A percentile compares a stretch with the other conserved stretches of the same genome.
Conservation (phyloP, 208 protist genomes). For the Trypanosoma grayi region DNA sequence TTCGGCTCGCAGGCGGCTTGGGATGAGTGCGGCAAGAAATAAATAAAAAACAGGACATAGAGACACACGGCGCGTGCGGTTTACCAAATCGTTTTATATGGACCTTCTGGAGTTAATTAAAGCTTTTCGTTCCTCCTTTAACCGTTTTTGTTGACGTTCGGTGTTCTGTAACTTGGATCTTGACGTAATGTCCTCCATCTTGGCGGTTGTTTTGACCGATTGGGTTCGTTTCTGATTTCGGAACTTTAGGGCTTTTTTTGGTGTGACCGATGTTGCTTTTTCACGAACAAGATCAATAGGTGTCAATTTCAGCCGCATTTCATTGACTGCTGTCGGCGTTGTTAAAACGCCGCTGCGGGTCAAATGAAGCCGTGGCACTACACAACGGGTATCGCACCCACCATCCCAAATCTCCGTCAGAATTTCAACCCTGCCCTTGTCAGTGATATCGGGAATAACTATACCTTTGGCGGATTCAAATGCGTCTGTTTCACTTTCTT, state of each 20-base stretch:
- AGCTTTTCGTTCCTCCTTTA: slow-evolving; percentile 30
- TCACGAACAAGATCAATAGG: slow-evolving; percentile 55
- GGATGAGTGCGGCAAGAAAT: no score
- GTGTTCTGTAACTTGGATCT: slow-evolving; percentile 26
- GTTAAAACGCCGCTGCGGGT: neutral
- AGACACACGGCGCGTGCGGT: neutral
- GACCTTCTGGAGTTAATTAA: slow-evolving; percentile 16
- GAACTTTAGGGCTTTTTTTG: slow-evolving; percentile 41
- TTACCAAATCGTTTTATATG: neutral
- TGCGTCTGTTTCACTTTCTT: slow-evolving; percentile 44
- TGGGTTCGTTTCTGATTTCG: slow-evolving; percentile 21
- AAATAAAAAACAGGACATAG: no score
- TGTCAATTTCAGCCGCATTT: slow-evolving; percentile 33
- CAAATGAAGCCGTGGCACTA: slow-evolving; percentile 23
- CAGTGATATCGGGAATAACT: slow-evolving; percentile 41
- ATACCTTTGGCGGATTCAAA: slow-evolving; percentile 62
- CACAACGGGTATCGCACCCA: slow-evolving; percentile 36
- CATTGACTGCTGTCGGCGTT: slow-evolving; percentile 18
- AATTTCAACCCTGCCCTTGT: slow-evolving; percentile 60
- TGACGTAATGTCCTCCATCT: slow-evolving; percentile 20
- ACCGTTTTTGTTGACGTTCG: slow-evolving; percentile 34
- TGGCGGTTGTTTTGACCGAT: slow-evolving; percentile 52
- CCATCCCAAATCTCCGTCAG: slow-evolving; percentile 80
- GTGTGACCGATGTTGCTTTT: slow-evolving; percentile 29
- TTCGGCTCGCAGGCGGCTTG: neutral